Evolutionary conservation across 169 alveolate genomes (phyloP), one percentile per base, ranked within the genome.

Genomic region (Cyclospora cayetanensis): DNA sequence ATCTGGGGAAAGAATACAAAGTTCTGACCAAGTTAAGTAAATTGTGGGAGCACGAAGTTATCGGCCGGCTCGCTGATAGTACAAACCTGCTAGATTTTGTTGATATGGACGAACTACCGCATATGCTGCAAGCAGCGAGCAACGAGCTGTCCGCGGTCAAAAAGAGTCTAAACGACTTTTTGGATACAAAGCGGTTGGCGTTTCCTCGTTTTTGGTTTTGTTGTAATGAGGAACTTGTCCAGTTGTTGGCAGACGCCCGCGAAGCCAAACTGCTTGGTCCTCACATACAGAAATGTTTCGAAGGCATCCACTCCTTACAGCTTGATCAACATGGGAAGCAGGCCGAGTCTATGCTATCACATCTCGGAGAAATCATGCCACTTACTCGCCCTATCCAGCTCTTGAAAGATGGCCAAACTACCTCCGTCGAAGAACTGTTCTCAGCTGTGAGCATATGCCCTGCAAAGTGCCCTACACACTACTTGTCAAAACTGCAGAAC

Each of bases 181-280:
- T 98, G 65, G 99, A 97, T 77, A 96, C 97, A 41, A 98, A 98
- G 93, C 95, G 96, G 0, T 53, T 94, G 41, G 94, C 91, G 55
- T 97, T 97, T 90, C 98, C 99, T 25, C 95, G 99, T 52, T 97
- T 98, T 93, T 97, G 95, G 95, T 97, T 98, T 96, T 94, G 97
- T 39, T 97, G 99, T n/a, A 98, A 97, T 92, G 99, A 97, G 93
- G 99, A 98, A 94, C 96, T 98, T 82, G 95, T 98, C 50, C 95
- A 96, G 95, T 96, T 98, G 77, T 95, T 98, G 52, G 98, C 99
- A 25, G 97, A 97, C 94, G 97, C 99, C n/a, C 97, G 97, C 95
- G 98, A 98, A 70, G 99, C 99, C 20, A 91, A 96, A 87, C 94
- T 96, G 43, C 98, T 98, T 60, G 97, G 96, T 92, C 98, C 98